These are phyloP conservation scores for Eutrema salsugineum DNA, from an alignment of 441 rosid genomes.

Conservation along the genomic window DNA sequence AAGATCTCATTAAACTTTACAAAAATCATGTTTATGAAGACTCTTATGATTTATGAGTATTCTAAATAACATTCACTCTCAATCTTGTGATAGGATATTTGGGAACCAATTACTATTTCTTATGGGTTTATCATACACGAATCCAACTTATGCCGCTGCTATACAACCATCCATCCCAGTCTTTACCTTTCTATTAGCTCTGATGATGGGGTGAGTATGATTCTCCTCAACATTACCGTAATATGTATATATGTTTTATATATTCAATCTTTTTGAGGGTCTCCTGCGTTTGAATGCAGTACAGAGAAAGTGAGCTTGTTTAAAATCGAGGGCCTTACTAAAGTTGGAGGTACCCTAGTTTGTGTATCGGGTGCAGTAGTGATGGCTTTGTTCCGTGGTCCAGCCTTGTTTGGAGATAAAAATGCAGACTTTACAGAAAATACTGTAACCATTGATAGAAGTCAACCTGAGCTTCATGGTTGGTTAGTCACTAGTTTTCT, in stretches of 20 bases:
- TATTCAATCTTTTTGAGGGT: neutral
- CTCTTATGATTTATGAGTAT: neutral
- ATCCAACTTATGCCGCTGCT: conserved; percentile 97
- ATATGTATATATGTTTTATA: too few species aligned
- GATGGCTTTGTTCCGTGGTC: conserved; percentile 90
- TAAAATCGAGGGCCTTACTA: conserved; percentile 80
- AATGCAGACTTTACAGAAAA: conserved; percentile 38
- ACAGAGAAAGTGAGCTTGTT: conserved; percentile 81
- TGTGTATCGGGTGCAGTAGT: conserved; percentile 85
- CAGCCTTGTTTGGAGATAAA: conserved; percentile 58
- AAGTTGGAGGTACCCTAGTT: conserved; percentile 72
- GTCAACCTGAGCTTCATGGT: conserved; percentile 65
- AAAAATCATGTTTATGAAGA: neutral
- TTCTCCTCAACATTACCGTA: neutral
- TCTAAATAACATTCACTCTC: neutral
- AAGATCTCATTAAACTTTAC: neutral
- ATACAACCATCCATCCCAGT: conserved; percentile 95
- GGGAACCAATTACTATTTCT: conserved; percentile 96
- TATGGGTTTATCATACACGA: conserved; percentile 86
- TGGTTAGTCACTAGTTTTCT: conserved; percentile 67
- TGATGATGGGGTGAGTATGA: conserved; percentile 75
- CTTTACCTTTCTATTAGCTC: conserved; percentile 84
- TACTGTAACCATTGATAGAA: conserved; percentile 49
- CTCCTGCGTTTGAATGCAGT: conserved; percentile 48
- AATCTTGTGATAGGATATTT: conserved; percentile 65